These are phyloP conservation scores for Cercospora sp. DNA, from an alignment of 2,329 filamentous ascomycete species.

Conservation along the genomic window DNA sequence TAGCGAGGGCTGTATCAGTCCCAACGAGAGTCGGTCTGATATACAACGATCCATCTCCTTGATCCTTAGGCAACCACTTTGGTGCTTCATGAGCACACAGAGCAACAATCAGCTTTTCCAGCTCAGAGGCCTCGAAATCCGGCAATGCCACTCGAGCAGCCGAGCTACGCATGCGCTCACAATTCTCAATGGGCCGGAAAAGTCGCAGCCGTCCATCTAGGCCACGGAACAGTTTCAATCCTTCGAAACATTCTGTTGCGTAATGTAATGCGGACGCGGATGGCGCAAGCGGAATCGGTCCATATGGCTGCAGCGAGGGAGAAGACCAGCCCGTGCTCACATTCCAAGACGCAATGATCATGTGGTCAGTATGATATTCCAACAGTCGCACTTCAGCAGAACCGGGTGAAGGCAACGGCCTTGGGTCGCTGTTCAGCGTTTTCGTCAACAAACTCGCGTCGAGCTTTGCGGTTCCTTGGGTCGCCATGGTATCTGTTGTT, in stretches of 20 bases:
- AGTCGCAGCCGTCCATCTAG: slow-evolving; percentile 69
- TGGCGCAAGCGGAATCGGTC: slow-evolving; percentile 72
- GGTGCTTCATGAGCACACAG: slow-evolving; percentile 70
- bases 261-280: slow-evolving; percentile 81
- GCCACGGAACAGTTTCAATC: slow-evolving; percentile 70
- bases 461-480: slow-evolving; percentile 6
- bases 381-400: slow-evolving; percentile 42
- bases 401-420: slow-evolving; percentile 31
- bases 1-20: slow-evolving; percentile 74
- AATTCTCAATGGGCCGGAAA: slow-evolving; percentile 73
- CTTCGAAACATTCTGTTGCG: slow-evolving; percentile 87
- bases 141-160: slow-evolving; percentile 69
- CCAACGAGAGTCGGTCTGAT: slow-evolving; percentile 72
- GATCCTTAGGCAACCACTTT: slow-evolving; percentile 73
- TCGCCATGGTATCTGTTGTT: slow-evolving; percentile 1
- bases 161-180: slow-evolving; percentile 59
- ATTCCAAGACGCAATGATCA: slow-evolving; percentile 73
- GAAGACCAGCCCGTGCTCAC: slow-evolving; percentile 65
- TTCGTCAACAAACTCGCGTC: slow-evolving; percentile 33
- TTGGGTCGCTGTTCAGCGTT: slow-evolving; percentile 35
- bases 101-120: slow-evolving; percentile 70
- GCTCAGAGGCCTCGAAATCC: slow-evolving; percentile 65
- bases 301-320: slow-evolving; percentile 73
- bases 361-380: slow-evolving; percentile 72
- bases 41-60: slow-evolving; percentile 72